These are phyloP conservation scores for Dinochytrium kinnereticum DNA, from an alignment of 371 early-diverging fungal genomes.

Conservation along the genomic window DNA sequence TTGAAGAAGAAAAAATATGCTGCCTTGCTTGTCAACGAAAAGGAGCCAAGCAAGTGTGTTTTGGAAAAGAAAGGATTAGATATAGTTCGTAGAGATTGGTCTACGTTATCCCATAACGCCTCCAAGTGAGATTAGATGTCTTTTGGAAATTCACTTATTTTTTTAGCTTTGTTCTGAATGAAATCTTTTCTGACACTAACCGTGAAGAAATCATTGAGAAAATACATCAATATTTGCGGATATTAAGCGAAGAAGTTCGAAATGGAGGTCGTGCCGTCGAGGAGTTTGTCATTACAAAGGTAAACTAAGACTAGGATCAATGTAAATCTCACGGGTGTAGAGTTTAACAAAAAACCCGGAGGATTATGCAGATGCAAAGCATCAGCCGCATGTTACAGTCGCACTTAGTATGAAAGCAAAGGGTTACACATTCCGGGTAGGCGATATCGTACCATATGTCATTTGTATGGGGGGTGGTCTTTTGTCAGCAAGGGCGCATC, in stretches of 20 bases:
- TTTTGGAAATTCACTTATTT: not conserved
- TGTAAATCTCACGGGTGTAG: conserved; percentile 38
- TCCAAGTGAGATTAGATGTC: conserved; percentile 62
- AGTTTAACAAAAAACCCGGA: conserved; percentile 92
- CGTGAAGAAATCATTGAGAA: conserved; percentile 77
- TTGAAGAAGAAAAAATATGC: conserved; percentile 99
- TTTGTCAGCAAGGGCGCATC: conserved; percentile 79
- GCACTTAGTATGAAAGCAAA: conserved; percentile 83
- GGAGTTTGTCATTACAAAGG: conserved; percentile 94
- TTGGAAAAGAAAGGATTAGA: conserved; percentile 99
- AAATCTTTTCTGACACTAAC: conserved; percentile 74
- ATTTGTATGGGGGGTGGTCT: conserved; percentile 75
- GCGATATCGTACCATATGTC: conserved; percentile 97
- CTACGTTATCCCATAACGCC: conserved; percentile 88
- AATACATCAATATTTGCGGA: conserved; percentile 77
- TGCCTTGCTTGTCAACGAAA: conserved; percentile 73
- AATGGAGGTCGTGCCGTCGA: conserved; percentile 73
- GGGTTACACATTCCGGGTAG: conserved; percentile 75
- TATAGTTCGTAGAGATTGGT: conserved; percentile 98
- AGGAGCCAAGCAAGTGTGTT: conserved; percentile 60
- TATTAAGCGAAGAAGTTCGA: conserved; percentile 76
- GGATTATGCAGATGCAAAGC: conserved; percentile 87
- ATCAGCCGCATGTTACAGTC: conserved; percentile 97
- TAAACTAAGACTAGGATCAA: conserved; percentile 26
- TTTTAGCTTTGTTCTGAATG: conserved; percentile 71